These are phyloP conservation scores for Phlebiopsis gigantea DNA, from an alignment of 768 basidiomycete genomes.

Conservation along the genomic window DNA sequence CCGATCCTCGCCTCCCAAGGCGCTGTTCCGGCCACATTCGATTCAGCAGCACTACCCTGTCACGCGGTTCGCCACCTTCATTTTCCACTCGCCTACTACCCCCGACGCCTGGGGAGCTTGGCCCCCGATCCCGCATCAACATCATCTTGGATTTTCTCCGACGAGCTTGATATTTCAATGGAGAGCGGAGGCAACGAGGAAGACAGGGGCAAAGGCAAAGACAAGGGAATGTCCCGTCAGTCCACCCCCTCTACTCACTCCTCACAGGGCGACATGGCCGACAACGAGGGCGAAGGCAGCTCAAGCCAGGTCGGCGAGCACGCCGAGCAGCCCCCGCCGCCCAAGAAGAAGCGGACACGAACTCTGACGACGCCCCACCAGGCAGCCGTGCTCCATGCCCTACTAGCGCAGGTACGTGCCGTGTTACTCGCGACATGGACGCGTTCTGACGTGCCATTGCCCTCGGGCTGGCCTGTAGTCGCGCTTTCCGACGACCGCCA, in stretches of 20 bases:
- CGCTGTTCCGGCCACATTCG: background rate
- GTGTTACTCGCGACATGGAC: background rate
- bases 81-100: conserved; percentile 3
- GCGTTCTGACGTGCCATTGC: background rate
- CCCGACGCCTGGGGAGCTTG: background rate
- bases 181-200: conserved; percentile 7
- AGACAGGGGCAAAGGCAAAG: conserved; percentile 6
- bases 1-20: conserved; percentile 5
- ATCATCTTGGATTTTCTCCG: background rate
- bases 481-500: conserved; percentile 81
- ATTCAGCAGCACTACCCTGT: background rate
- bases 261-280: conserved; percentile 40
- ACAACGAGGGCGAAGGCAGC: conserved; percentile 48
- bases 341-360: conserved; percentile 78
- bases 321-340: conserved; percentile 28
- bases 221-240: conserved; percentile 11
- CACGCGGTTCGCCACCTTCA: background rate
- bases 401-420: conserved; percentile 71
- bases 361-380: conserved; percentile 86
- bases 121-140: background rate
- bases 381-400: conserved; percentile 79
- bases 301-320: background rate
- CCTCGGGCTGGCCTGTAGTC: conserved; percentile 43
- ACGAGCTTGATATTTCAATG: conserved; percentile 1
- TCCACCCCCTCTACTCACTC: conserved; percentile 25